Evolutionary conservation across 169 alveolate species (phyloP), one percentile per base, ranked within the genome.

Genomic region (Neospora caninum): DNA sequence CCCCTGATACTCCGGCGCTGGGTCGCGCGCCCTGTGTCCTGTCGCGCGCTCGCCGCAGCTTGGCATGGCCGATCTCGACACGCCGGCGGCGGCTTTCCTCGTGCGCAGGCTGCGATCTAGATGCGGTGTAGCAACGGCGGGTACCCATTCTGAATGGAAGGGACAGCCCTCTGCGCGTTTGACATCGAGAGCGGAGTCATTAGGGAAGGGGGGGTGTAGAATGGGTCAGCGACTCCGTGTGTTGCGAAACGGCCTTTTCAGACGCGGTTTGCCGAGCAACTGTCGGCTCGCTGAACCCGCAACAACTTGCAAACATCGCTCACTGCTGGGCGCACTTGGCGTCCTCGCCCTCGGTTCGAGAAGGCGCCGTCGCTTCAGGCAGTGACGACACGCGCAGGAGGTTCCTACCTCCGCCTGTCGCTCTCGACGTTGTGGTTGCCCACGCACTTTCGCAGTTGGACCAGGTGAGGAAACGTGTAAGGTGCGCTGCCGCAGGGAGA

Each of bases 371-470:
- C 84, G 41, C 84, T n/a, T n/a, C 42, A 34, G 84, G 13, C 39
- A 9, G n/a, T 6, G 73, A 7, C n/a, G 73, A 27, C 4, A 27
- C 7, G 4, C 25, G n/a, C 7, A 64, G 7, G n/a, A 9, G 34
- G 4, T 64, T 64, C 73, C 73, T 64, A 10, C 73, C 73, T 27
- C 34, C 73, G n/a, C 73, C 73, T 29, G 7, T 64, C 34, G 25
- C 34, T 27, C 73, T 64, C 73, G 73, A 64, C 73, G 86, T 78
- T n/a, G 29, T 78, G 20, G 86, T 78, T 78, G 39, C 86, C n/a
- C 86, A 78, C 45, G 86, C 86, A 2, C 73, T 64, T 27, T 64
- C 73, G 73, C 73, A 64, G 73, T 22, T 64, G 73, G n/a, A 16
- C 31, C 73, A 64, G 73, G 73, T 64, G n/a, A 27, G 73, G 31